These are phyloP conservation scores for Epichloe sibirici DNA, from an alignment of 2,329 filamentous ascomycete genomes.

Conservation along the genomic window DNA sequence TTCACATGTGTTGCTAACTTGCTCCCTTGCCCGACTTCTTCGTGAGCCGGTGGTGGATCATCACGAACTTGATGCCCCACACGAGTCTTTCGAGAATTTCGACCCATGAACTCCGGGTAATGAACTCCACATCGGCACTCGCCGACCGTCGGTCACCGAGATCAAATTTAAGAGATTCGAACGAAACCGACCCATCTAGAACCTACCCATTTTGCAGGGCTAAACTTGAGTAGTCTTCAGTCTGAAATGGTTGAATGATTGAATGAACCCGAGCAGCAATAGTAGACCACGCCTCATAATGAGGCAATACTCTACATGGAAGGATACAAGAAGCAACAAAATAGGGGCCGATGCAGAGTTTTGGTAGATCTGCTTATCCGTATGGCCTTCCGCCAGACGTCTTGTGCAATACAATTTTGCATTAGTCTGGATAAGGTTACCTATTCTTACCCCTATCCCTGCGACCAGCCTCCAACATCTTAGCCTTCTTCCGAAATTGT, in stretches of 20 bases:
- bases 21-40: not conserved
- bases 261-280: no score
- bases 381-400: not conserved
- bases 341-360: no score
- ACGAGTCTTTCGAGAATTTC: not conserved
- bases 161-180: not conserved
- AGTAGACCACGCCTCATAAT: no score
- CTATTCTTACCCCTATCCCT: constrained; percentile 31
- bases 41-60: not conserved
- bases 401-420: not conserved
- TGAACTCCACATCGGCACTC: not conserved
- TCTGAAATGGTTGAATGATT: no score
- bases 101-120: not conserved
- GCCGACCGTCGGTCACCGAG: not conserved
- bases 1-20: not conserved
- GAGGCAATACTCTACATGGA: no score
- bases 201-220: not conserved
- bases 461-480: constrained; percentile 36
- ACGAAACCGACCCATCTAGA: not conserved
- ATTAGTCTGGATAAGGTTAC: constrained; percentile 8
- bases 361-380: no score
- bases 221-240: not conserved
- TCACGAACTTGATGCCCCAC: not conserved
- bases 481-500: constrained; percentile 58
- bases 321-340: no score